Evolutionary conservation across 2,329 filamentous ascomycete genomes (phyloP).

Genomic region (Monosporascus sp.): DNA sequence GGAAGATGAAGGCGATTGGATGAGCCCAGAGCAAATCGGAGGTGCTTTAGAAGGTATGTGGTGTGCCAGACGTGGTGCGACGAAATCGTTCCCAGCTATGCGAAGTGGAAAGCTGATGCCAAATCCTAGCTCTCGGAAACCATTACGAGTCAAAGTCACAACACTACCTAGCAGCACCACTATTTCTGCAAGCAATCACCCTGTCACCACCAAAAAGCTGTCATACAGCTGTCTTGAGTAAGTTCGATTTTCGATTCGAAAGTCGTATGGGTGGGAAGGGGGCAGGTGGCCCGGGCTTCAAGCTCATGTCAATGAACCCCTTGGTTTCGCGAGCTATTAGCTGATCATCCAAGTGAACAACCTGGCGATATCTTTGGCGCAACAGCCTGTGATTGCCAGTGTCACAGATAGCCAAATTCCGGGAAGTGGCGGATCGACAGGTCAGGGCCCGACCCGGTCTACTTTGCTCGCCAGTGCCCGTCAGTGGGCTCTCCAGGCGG

Average conservation of each 20-base stretch:
- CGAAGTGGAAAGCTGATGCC: constrained; percentile 18
- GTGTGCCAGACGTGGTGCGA: constrained; percentile 1
- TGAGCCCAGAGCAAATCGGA: constrained; percentile 67
- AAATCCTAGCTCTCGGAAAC: constrained; percentile 58
- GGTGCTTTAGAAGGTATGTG: constrained; percentile 61
- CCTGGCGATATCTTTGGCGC: constrained; percentile 66
- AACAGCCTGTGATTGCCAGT: constrained; percentile 46
- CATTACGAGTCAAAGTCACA: constrained; percentile 70
- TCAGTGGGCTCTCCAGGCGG: constrained; percentile 74
- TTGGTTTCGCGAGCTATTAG: constrained; percentile 6
- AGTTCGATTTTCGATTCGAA: constrained; percentile 24
- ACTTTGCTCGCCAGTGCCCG: constrained; percentile 64
- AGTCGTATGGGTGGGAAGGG: background rate
- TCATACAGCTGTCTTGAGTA: constrained; percentile 74
- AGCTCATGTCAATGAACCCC: background rate
- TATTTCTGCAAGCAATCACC: constrained; percentile 79
- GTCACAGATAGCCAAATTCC: constrained; percentile 23
- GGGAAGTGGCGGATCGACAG: constrained; percentile 22
- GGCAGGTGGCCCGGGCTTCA: too few relatives aligned
- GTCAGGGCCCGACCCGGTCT: constrained; percentile 43
- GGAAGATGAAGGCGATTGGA: constrained; percentile 65
- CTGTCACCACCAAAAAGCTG: constrained; percentile 60
- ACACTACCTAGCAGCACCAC: constrained; percentile 75
- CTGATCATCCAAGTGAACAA: constrained; percentile 63
- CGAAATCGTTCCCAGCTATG: background rate